Evolutionary conservation across 768 basidiomycete species (phyloP), one percentile per base, ranked within the genome.

Genomic region (Boletellus ananiceps): DNA sequence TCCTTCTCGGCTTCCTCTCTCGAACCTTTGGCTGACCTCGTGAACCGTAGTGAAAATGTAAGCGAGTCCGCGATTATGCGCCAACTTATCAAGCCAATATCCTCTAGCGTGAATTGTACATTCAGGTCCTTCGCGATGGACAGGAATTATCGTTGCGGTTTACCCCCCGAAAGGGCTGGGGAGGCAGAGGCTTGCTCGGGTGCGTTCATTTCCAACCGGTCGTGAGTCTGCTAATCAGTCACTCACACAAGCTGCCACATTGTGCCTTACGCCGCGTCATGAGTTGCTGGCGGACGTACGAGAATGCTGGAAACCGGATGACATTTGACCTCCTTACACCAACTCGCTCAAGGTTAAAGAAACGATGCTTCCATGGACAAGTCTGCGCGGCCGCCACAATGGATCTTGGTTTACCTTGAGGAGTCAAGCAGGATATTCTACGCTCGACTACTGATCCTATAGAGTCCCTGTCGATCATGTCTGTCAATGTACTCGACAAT

Each of bases 141-240:
- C 64, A 78, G 54, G 63, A 58, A 7, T 56, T 80, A 13, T 71
- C 70, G 16, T 59, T 91, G 49, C 75, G 66, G n/a, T 70, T 93
- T 37, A 83, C 72, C 3, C 90, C 91, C 6, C 68, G 80, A 43
- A 79, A 75, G 49, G 84, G 84, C 7, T 96, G 93, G 93, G 91
- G 90, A 53, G 93, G 93, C 9, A 74, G 89, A 50, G 93, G 93
- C 8, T 73, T 86, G 64, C 71, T 96, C 37, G 93, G 93, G 86
- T 90, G 54, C 58, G 82, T 35, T 27, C 15, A 18, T 38, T n/a
- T 39, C 42, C 48, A 19, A 31, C 35, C 37, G 18, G 37, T 8
- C 2, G 11, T 40, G 40, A 34, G 33, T 41, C 47, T 9, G 29
- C 31, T 41, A 51, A 56, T 50, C 38, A 29, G 50, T 23, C 40